Conservation (phyloP, 805 yeast genomes). For the Blastobotrys chiropterorum region DNA sequence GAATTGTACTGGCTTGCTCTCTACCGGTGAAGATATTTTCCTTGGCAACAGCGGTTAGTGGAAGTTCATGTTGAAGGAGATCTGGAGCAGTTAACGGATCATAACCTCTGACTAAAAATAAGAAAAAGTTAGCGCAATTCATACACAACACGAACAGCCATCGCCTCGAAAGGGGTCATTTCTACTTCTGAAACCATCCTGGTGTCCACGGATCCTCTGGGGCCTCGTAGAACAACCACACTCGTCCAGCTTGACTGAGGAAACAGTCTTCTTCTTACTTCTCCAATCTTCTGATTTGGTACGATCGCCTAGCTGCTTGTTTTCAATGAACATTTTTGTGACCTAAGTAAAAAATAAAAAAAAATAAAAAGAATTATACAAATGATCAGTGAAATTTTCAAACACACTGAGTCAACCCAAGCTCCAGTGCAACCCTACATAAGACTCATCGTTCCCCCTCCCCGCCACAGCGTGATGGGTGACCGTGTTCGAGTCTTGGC, state of each 20-base stretch:
- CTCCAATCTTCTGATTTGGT: slow-evolving; percentile 66
- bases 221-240: too few relatives aligned
- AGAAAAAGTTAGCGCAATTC: slow-evolving; percentile 19
- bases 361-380: not conserved
- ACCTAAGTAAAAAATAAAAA: not conserved
- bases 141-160: not conserved
- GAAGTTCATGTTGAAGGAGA: slow-evolving; percentile 78
- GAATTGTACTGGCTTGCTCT: slow-evolving; percentile 61
- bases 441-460: too few relatives aligned
- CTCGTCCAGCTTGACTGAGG: not conserved
- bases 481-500: too few relatives aligned
- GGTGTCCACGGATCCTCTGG: too few relatives aligned
- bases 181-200: too few relatives aligned
- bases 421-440: too few relatives aligned
- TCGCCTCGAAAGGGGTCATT: not conserved
- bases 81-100: slow-evolving; percentile 96
- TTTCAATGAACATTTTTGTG: slow-evolving; percentile 67
- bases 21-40: slow-evolving; percentile 69
- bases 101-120: slow-evolving; percentile 73
- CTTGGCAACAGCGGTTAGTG: slow-evolving; percentile 54
- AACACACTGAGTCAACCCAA: too few relatives aligned
- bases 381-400: not conserved
- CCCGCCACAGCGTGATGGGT: too few relatives aligned
- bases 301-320: slow-evolving; percentile 81
- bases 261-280: slow-evolving; percentile 30